These are phyloP conservation scores for Phymatotrichopsis omnivora DNA, from an alignment of 2,329 filamentous ascomycete species.

Conservation along the genomic window DNA sequence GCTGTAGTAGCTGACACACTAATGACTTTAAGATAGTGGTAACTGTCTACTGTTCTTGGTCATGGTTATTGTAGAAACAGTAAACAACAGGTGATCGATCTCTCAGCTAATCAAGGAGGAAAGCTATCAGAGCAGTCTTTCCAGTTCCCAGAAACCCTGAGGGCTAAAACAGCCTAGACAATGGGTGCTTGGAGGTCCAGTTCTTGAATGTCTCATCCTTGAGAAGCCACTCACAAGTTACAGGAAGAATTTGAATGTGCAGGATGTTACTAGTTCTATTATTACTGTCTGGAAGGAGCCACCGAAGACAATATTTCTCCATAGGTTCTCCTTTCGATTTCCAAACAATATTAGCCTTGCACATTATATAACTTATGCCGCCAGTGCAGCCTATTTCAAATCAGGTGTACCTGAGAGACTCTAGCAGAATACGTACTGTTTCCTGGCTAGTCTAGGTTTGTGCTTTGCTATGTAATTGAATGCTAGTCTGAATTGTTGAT, in stretches of 20 bases:
- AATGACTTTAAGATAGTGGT: conserved; percentile 2
- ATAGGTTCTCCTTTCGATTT: too few relatives aligned
- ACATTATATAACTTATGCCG: too few relatives aligned
- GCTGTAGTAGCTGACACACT: conserved; percentile 7
- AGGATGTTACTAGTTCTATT: not conserved
- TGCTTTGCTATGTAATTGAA: too few relatives aligned
- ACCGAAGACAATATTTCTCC: conserved; percentile 2
- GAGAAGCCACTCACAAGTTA: conserved; percentile 8
- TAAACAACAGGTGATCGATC: not conserved
- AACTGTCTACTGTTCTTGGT: conserved; percentile 1
- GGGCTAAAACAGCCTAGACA: not conserved
- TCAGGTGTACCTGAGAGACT: too few relatives aligned
- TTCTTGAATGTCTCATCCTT: not conserved
- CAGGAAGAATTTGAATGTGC: not conserved
- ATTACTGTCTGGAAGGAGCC: conserved; percentile 1
- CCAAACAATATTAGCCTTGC: too few relatives aligned
- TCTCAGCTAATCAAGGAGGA: not conserved
- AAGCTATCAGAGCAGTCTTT: conserved; percentile 8
- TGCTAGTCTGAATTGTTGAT: too few relatives aligned
- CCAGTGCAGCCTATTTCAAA: too few relatives aligned
- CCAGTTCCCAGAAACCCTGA: conserved; percentile 3
- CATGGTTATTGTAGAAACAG: conserved; percentile 6
- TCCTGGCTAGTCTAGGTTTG: too few relatives aligned
- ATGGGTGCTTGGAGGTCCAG: not conserved
- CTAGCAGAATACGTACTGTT: too few relatives aligned